phyloP scores from a whole-genome alignment of 345 rosid genomes.

The Kernera saxatilis region DNA sequence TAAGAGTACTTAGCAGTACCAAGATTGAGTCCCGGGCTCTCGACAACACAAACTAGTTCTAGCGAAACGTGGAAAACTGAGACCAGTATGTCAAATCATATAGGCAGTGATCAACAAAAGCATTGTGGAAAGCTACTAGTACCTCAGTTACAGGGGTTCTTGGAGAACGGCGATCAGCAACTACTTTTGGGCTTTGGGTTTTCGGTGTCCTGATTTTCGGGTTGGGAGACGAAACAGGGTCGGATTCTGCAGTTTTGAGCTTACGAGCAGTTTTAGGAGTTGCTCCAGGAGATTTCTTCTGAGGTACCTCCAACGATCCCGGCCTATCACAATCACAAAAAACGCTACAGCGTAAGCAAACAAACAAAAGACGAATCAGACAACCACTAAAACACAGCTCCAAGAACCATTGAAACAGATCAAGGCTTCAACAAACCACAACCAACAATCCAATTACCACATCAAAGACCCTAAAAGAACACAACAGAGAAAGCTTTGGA shows the following conservation, averaged over 20 bases:
- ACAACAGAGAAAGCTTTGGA: neutral
- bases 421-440: neutral
- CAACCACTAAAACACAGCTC: neutral
- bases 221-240: conserved; percentile 45
- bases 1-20: neutral
- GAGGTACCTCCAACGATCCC: conserved; percentile 56
- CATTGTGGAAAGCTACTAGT: conserved; percentile 20
- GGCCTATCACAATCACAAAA: conserved; percentile 37
- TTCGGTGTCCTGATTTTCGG: conserved; percentile 52
- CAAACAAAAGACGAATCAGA: neutral
- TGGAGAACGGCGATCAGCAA: conserved; percentile 63
- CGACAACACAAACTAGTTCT: neutral
- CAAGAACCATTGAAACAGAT: neutral
- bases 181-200: conserved; percentile 64
- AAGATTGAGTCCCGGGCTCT: neutral
- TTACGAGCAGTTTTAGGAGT: conserved; percentile 63
- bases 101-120: neutral
- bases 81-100: neutral
- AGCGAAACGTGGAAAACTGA: neutral
- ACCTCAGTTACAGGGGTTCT: conserved; percentile 70
- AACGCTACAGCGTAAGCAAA: conserved; percentile 19
- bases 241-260: conserved; percentile 55
- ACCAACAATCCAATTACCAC: neutral
- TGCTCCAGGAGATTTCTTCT: conserved; percentile 58
- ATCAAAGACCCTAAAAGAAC: neutral